Evolutionary conservation across 2,329 filamentous ascomycete genomes (phyloP), one percentile per base, ranked within the genome.

Genomic region (Diaporthe sp.): DNA sequence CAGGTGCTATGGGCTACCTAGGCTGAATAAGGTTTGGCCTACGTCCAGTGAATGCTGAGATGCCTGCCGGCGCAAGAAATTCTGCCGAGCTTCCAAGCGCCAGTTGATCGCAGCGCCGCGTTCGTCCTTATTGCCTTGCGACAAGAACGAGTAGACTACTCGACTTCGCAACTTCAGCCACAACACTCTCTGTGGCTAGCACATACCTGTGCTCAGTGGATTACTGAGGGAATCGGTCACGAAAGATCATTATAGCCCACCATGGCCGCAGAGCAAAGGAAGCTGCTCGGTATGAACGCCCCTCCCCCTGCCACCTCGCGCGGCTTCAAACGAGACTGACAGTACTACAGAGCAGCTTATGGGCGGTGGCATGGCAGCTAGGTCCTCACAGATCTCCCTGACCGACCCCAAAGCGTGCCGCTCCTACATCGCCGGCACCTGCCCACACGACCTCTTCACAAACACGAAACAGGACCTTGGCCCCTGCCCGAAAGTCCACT

Each of bases 401-500:
- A 97, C 92, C 76, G 97, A 98, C 84, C 90, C 94, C 72, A 98
- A 98, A 86, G 94, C 98, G 80, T 99, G 97, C 88, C 94, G 95
- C 73, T 98, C 96, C 25, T 98, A 96, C 84, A 91, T 99, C 68
- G 95, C 92, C 77, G 97, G 97, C 80, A 97, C 95, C 76, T 99
- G 97, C 84, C 97, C 97, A 0, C 96, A 98, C 88, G 97, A 99
- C 83, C 95, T 99, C 82, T 99, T 99, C 90, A 99, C 96, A 79
- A 99, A 99, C 87, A 99, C 97, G 61, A 98, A 98, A 87, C 96
- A 98, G 89, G 97, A 99, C 84, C 91, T 98, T 46, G 97, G 97
- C 3, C 91, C 92, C 0, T 99, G 97, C 82, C 91, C 94, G 68
- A 97, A 96, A 83, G 90, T 96, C 37, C 97, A 99, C 86, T 94